phyloP scores from a whole-genome alignment of 176 grass and related monocot genomes.

The Dactylis glomerata region DNA sequence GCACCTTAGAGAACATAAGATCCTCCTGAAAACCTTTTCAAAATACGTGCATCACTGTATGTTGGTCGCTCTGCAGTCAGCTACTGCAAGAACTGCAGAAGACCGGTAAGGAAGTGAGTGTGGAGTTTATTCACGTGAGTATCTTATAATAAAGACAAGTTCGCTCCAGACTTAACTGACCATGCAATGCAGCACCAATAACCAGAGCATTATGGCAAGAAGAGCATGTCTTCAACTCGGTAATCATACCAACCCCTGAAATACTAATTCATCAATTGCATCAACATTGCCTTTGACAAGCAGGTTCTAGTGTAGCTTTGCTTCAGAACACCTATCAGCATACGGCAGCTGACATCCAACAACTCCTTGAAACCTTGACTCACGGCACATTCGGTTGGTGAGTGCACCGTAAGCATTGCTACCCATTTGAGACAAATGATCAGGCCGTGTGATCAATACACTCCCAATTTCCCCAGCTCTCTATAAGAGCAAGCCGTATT shows the following conservation, averaged over 20 bases:
- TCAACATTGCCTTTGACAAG: not conserved
- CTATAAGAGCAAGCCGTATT: constrained; percentile 6
- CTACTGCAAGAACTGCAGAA: not conserved
- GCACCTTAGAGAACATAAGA: too few relatives aligned
- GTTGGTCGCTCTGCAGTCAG: too few relatives aligned
- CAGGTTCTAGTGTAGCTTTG: not conserved
- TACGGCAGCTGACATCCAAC: constrained; percentile 22
- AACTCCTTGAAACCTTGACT: constrained; percentile 21
- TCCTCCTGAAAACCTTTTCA: too few relatives aligned
- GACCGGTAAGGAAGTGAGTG: not conserved
- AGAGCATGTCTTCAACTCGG: constrained; percentile 21
- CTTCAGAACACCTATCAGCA: constrained; percentile 26
- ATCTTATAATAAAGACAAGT: constrained; percentile 14
- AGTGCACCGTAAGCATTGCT: constrained; percentile 33
- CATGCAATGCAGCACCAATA: not conserved
- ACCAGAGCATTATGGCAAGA: not conserved
- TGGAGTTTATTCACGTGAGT: not conserved
- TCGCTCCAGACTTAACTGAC: constrained; percentile 8
- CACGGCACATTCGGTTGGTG: constrained; percentile 31
- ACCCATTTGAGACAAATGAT: constrained; percentile 22
- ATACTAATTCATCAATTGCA: not conserved
- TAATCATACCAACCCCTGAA: constrained; percentile 32
- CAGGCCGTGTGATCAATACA: constrained; percentile 27
- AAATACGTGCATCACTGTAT: too few relatives aligned
- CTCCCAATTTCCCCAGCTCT: not conserved